Base-by-base conservation (phyloP, 768 basidiomycete genomes). In the Lactarius indigo region DNA sequence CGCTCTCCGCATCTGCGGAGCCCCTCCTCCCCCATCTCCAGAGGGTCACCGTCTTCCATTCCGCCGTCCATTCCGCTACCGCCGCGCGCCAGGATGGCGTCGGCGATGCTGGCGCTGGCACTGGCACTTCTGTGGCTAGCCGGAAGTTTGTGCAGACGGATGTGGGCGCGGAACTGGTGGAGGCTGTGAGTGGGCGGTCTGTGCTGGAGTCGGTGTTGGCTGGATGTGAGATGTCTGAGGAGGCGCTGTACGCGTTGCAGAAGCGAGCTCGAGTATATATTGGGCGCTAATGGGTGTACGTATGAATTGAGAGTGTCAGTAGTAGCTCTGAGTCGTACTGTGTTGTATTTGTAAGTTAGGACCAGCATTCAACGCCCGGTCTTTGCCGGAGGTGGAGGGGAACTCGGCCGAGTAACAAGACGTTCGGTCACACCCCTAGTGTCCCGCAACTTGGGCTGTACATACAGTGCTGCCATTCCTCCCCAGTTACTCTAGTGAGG, bases 1-100 rank as follows among this genome's bases (percentile, higher is more conserved):
- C 12, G 5, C 5, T 57, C 20, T 20, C 57, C 12, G 50, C 5
- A 10, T 41, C 20, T 2, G 5, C 12, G 20, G 18, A 15, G 1
- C 35, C 35, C n/a, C 42, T 68, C 33, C 63, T 68, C 20, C 62
- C 66, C 4, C 28, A 47, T 41, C 66, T 68, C 12, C 66, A 59
- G 52, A 64, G 13, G 5, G 26, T 68, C 20, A 59, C 52, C 52
- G 28, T 50, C 12, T 26, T 52, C 26, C 50, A 52, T 5, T 26
- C 23, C 23, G 12, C 47, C 12, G 47, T 50, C 1, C 33, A 20
- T 23, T 44, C 17, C 26, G 5, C 23, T 7, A 15, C 23, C 0
- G 30, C 15, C 5, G 23, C 5, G 39, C 10, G 2, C 2, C 2
- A 1, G 18, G 65, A 54, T 5, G 39, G 31, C 18, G 1, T 28